phyloP scores from a whole-genome alignment of 1,139 yeast genomes.

The Petasospora fabianii region DNA sequence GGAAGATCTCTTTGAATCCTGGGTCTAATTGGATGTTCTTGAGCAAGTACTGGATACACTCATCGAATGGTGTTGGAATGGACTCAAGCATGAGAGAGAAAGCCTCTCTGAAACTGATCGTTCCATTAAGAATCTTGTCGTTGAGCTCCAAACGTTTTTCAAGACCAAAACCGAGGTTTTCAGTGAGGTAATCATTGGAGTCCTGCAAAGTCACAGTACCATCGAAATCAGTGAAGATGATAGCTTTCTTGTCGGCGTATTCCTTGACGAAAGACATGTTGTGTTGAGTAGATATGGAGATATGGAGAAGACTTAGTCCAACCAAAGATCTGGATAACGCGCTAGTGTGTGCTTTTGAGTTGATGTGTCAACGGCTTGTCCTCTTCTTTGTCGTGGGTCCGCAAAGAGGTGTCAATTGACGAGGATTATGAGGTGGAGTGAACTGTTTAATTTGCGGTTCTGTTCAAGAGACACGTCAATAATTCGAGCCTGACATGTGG shows the following conservation, averaged over 20 bases:
- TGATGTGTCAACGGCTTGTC: background rate
- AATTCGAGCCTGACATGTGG: background rate
- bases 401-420: background rate
- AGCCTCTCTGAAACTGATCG: conserved; percentile 71
- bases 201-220: conserved; percentile 94
- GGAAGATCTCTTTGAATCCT: conserved; percentile 78
- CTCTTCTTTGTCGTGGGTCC: conserved; percentile 6
- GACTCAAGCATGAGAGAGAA: conserved; percentile 83
- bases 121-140: conserved; percentile 68
- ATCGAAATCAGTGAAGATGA: conserved; percentile 95
- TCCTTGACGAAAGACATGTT: conserved; percentile 25
- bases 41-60: conserved; percentile 68
- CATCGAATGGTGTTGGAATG: conserved; percentile 68
- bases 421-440: too few species aligned
- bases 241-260: conserved; percentile 45
- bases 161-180: conserved; percentile 80
- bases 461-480: background rate
- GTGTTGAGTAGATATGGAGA: background rate
- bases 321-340: too few species aligned
- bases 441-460: too few species aligned
- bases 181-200: conserved; percentile 88
- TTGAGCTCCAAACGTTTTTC: conserved; percentile 64
- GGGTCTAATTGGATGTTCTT: conserved; percentile 75
- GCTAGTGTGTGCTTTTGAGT: background rate
- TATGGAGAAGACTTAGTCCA: background rate